Evolutionary conservation across 2,329 filamentous ascomycete species (phyloP), one percentile per base, ranked within the genome.

Genomic region (Rhynchosporium graminicola): DNA sequence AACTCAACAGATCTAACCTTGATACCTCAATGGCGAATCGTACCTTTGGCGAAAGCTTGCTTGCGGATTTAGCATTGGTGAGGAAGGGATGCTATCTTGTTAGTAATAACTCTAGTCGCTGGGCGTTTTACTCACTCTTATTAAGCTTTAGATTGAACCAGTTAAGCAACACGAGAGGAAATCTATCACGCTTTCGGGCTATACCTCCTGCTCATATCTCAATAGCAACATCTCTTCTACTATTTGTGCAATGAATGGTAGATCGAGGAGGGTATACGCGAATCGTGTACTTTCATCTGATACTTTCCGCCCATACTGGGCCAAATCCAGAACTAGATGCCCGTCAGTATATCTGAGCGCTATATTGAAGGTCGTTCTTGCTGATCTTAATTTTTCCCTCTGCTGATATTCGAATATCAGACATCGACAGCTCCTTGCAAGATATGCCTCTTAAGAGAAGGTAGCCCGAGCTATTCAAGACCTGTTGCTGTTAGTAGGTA

Each of bases 371-470:
- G 31, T 40, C 20, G 52, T 6, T 26, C 3, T 60, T 42, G 56
- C 59, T 40, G 47, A 61, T 56, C 51, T 61, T 61, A 42, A 61
- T 50, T 33, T 40, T 58, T 36, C 60, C 60, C 29, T 62, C 38
- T 33, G 31, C 51, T n/a, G 54, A 62, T 28, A 62, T 50, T 62
- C 54, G 54, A 45, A 62, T 58, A 46, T 58, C 33, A 43, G 45
- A 62, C 54, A 62, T 57, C 3, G 33, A 58, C 45, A 62, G 28
- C 45, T 58, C 46, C 36, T 58, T 62, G 40, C 54, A 62, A 36
- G 60, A 61, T 61, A 61, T 42, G 3, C 60, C 60, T 43, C 40
- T 57, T 13, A 57, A 61, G 29, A 61, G 57, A 51, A 62, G 45
- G 38, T 62, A 62, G 9, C 31, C 60, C 54, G 55, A 62, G 9